Evolutionary conservation across 306 rosid species (phyloP), one percentile per base, ranked within the genome.

Genomic region (Fragaria vesca): DNA sequence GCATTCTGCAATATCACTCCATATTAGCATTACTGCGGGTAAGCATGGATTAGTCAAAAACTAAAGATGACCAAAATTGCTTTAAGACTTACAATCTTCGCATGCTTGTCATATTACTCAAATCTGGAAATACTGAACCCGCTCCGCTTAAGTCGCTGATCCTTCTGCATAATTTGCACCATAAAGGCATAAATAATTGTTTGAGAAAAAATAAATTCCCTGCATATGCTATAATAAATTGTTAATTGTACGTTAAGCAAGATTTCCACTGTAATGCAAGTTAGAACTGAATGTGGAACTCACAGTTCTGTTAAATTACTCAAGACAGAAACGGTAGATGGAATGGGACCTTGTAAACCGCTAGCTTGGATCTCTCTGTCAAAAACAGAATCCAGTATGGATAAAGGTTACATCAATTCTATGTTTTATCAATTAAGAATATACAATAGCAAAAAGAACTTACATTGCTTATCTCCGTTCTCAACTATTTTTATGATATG

Each of bases 291-390:
- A 57, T 0, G 6, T 3, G 10, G 12, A 21, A 57, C 63, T 57
- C 32, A 57, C 63, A 57, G 30, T 8, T n/a, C 32, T 2, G 13
- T 57, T 21, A 57, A 57, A 24, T 24, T 2, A 57, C 24, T 57
- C 63, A 57, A 57, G 63, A 21, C 32, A 57, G 85, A 82, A 72
- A 82, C 66, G 66, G 17, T 77, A 3, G 74, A 8, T 0, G 85
- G 85, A 47, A 82, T 77, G 0, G 79, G 85, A 6, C 85, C 81
- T 47, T 72, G 28, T 30, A 82, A 24, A 57, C 85, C 81, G 13
- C 81, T 82, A 15, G 75, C 85, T 72, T 77, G 71, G 45, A 82
- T 77, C 66, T 82, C 85, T 26, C 85, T 82, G 75, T 77, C 12
- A 66, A 67, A 2, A 55, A 28, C 21, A 28, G 9, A 66, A 54